phyloP scores from a whole-genome alignment of 345 rosid species.

The Gossypium arboreum region DNA sequence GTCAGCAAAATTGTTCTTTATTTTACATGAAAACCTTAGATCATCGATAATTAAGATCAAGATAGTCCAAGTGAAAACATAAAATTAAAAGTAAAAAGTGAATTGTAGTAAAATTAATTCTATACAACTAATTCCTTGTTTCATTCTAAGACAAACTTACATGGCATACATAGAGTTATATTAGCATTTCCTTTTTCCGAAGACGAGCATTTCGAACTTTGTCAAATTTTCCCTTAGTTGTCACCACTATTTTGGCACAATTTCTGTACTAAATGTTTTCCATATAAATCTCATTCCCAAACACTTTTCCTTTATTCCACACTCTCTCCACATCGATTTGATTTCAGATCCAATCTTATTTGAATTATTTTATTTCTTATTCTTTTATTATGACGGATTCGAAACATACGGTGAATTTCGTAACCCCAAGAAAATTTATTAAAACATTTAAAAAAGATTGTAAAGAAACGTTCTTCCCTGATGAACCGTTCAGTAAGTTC shows the following conservation, averaged over 20 bases:
- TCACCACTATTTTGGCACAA: not conserved
- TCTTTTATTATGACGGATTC: not conserved
- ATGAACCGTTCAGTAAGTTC: conserved; percentile 69
- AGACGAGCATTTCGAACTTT: not conserved
- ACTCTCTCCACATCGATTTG: not conserved
- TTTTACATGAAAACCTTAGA: no score
- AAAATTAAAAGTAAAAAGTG: no score
- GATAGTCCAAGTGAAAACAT: no score
- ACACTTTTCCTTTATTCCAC: not conserved
- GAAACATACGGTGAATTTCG: conserved; percentile 42
- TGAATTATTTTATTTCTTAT: not conserved
- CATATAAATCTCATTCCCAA: not conserved
- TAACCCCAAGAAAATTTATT: conserved; percentile 41
- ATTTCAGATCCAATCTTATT: not conserved
- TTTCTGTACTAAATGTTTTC: not conserved
- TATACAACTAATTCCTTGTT: no score
- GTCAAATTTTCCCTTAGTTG: not conserved
- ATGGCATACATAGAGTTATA: not conserved
- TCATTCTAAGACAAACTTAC: not conserved
- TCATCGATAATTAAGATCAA: no score
- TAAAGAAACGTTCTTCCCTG: conserved; percentile 77
- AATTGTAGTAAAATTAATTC: no score
- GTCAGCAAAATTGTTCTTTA: rapidly evolving
- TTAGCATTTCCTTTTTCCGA: not conserved
- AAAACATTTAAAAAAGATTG: conserved; percentile 40